phyloP scores from a whole-genome alignment of 2,329 filamentous ascomycete species.

The Colletotrichum sp. region DNA sequence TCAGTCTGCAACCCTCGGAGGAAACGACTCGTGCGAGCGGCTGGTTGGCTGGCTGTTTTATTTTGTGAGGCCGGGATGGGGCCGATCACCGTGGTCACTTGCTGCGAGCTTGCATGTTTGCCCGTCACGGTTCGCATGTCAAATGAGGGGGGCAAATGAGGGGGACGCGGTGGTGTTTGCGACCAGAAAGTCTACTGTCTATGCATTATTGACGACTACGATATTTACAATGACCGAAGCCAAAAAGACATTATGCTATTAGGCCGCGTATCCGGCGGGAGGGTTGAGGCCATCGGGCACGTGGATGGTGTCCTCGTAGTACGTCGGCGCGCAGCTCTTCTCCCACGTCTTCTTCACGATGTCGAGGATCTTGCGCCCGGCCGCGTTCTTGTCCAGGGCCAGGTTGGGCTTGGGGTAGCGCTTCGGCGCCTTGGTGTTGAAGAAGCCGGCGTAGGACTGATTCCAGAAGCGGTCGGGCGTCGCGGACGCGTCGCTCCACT shows the following conservation, averaged over 20 bases:
- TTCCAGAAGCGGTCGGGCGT: conserved; percentile 56
- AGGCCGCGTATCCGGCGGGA: conserved; percentile 38
- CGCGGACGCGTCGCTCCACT: conserved; percentile 35
- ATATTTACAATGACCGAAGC: neutral
- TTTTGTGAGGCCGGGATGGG: neutral
- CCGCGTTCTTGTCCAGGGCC: conserved; percentile 30
- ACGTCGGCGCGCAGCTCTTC: conserved; percentile 40
- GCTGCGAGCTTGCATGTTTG: neutral
- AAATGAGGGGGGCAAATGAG: neutral
- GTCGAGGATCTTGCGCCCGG: conserved; percentile 38
- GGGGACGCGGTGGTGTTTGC: neutral
- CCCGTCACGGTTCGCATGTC: neutral
- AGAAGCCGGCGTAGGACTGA: conserved; percentile 56
- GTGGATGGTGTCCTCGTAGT: conserved; percentile 46
- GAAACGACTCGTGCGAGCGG: neutral
- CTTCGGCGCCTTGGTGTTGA: conserved; percentile 42
- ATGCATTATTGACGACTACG: neutral
- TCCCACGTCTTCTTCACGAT: conserved; percentile 43
- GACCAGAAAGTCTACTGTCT: neutral
- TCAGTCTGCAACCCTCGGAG: neutral
- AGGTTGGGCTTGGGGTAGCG: conserved; percentile 47
- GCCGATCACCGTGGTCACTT: neutral
- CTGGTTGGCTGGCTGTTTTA: neutral
- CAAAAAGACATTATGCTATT: neutral
- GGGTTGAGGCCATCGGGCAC: conserved; percentile 47